phyloP scores from a whole-genome alignment of 106 monocot genomes.

The Dactylorhiza incarnata region DNA sequence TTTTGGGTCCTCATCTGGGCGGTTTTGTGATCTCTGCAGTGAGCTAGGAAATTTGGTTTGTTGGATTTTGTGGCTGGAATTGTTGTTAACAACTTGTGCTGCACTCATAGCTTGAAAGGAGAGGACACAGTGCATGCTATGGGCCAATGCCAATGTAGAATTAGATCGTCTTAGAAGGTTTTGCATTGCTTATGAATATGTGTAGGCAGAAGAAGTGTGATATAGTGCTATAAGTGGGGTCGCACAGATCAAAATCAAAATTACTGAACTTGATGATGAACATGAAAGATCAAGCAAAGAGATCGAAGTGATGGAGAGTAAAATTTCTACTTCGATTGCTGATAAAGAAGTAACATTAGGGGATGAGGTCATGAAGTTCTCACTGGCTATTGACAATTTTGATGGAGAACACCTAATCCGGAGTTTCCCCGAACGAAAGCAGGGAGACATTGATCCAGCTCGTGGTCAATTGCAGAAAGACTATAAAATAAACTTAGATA shows the following conservation, averaged over 20 bases:
- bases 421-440: too few relatives aligned
- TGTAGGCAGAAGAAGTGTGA: slow-evolving; percentile 65
- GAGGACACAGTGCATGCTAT: slow-evolving; percentile 82
- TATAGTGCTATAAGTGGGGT: slow-evolving; percentile 49
- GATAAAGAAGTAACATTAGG: slow-evolving; percentile 76
- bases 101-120: too few relatives aligned
- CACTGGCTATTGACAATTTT: slow-evolving; percentile 56
- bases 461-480: too few relatives aligned
- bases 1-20: too few relatives aligned
- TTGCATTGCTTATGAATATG: slow-evolving; percentile 84
- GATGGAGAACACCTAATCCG: too few relatives aligned
- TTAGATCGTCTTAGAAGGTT: slow-evolving; percentile 77
- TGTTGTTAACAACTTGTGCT: too few relatives aligned
- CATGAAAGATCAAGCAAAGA: slow-evolving; percentile 29
- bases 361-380: slow-evolving; percentile 57
- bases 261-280: slow-evolving; percentile 48
- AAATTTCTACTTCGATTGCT: slow-evolving; percentile 47
- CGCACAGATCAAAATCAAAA: slow-evolving; percentile 40
- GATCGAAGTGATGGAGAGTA: slow-evolving; percentile 61
- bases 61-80: too few relatives aligned
- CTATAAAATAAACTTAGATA: too few relatives aligned
- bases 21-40: too few relatives aligned
- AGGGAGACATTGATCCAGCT: too few relatives aligned
- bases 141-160: slow-evolving; percentile 90
- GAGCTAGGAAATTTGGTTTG: too few relatives aligned